Evolutionary conservation across 2,329 filamentous ascomycete species (phyloP).

Genomic region (Colletotrichum cordylinicola): DNA sequence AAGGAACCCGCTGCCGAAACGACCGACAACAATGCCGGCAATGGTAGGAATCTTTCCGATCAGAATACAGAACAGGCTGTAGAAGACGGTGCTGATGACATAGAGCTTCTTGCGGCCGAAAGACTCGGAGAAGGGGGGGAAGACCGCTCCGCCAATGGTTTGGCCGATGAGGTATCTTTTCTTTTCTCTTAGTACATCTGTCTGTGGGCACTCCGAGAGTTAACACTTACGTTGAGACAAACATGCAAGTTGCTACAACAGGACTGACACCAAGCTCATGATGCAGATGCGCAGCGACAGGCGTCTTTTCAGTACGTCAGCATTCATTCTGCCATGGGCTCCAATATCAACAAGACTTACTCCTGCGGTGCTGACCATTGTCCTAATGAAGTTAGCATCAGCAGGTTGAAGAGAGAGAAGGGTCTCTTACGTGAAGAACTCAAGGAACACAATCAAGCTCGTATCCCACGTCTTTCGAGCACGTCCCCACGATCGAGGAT

Average conservation of each 20-base stretch:
- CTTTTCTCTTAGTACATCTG: rapidly evolving
- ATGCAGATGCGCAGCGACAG: background rate
- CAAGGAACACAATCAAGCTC: background rate
- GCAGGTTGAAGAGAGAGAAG: background rate
- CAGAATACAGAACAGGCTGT: background rate
- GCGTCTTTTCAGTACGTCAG: background rate
- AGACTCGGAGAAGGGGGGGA: conserved; percentile 1
- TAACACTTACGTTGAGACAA: background rate
- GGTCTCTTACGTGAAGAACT: background rate
- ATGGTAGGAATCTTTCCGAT: background rate
- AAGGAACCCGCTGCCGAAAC: background rate
- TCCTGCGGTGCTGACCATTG: conserved; percentile 5
- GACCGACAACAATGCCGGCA: background rate
- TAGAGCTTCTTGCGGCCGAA: conserved; percentile 14
- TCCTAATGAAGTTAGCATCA: background rate
- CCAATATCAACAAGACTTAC: background rate
- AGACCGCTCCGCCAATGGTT: background rate
- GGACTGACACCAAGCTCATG: background rate
- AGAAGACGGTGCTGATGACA: background rate
- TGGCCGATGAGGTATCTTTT: conserved; percentile 6
- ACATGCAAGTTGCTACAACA: background rate
- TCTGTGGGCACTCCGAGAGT: rapidly evolving
- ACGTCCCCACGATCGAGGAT: background rate
- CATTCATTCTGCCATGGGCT: rapidly evolving
- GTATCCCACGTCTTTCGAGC: background rate